Conservation (phyloP, 176 grass and related monocot species). For the Triticum dicoccoides region DNA sequence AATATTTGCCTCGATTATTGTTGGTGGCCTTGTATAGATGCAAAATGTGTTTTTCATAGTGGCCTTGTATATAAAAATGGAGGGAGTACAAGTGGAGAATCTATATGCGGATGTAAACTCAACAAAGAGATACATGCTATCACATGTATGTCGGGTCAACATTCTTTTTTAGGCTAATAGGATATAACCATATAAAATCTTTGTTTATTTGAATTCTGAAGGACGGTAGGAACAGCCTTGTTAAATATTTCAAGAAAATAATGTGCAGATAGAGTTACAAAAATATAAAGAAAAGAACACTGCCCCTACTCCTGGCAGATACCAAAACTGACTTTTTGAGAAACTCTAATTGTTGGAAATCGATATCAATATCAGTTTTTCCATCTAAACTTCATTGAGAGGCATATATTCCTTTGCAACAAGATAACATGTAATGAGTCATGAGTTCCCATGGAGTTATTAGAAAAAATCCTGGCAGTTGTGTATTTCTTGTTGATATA, state of each 20-base stretch:
- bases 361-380: neutral
- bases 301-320: neutral
- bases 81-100: neutral
- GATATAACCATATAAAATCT: neutral
- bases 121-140: neutral
- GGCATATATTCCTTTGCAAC: neutral
- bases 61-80: no score
- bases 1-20: no score
- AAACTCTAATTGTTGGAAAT: neutral
- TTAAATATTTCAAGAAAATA: neutral
- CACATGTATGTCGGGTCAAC: neutral
- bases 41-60: no score
- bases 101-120: slow-evolving; percentile 2
- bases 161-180: slow-evolving; percentile 15
- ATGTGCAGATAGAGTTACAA: neutral
- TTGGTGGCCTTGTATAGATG: no score
- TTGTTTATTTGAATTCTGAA: neutral
- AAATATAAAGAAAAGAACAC: neutral
- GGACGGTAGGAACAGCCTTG: neutral
- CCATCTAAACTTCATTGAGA: neutral
- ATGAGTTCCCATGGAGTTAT: neutral
- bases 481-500: slow-evolving; percentile 14
- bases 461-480: neutral
- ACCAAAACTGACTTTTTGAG: slow-evolving; percentile 4
- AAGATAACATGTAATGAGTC: neutral